phyloP scores from a whole-genome alignment of 768 basidiomycete genomes.

The Fibroporia radiculosa region DNA sequence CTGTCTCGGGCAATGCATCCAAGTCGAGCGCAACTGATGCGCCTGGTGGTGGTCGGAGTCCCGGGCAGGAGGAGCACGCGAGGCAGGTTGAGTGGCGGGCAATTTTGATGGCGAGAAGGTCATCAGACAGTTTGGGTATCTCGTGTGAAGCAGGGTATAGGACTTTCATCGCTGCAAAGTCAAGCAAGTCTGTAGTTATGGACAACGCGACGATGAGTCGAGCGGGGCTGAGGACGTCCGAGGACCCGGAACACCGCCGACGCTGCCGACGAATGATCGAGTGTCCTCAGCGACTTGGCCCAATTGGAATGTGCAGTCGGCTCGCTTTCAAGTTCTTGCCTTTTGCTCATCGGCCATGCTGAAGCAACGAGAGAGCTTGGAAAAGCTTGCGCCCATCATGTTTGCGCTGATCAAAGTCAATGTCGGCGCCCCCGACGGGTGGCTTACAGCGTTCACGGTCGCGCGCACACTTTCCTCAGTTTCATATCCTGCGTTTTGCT shows the following conservation, averaged over 20 bases:
- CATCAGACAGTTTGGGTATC: conserved; percentile 37
- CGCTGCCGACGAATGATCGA: not conserved
- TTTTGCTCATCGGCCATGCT: not conserved
- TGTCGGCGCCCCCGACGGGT: too few relatives aligned
- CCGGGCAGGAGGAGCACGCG: conserved; percentile 56
- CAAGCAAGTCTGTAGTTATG: too few relatives aligned
- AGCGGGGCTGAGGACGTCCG: too few relatives aligned
- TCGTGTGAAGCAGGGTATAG: conserved; percentile 61
- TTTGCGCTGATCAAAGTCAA: too few relatives aligned
- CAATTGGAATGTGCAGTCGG: not conserved
- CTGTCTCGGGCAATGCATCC: conserved; percentile 50
- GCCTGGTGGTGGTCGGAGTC: conserved; percentile 57
- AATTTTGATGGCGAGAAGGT: conserved; percentile 62
- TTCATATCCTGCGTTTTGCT: too few relatives aligned
- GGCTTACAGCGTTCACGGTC: too few relatives aligned
- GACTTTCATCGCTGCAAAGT: conserved; percentile 40
- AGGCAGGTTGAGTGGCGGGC: conserved; percentile 75
- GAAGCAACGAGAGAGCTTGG: too few relatives aligned
- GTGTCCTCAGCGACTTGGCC: not conserved
- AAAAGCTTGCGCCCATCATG: too few relatives aligned
- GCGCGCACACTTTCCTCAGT: too few relatives aligned
- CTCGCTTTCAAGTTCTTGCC: not conserved
- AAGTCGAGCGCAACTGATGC: conserved; percentile 53
- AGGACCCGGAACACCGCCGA: too few relatives aligned
- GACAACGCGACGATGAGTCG: too few relatives aligned